Percentiles rank a stretch among this genome's conserved stretches.
Evolutionary conservation across 306 rosid genomes (phyloP).

Genomic region (Herpetospermum pedunculosum): DNA sequence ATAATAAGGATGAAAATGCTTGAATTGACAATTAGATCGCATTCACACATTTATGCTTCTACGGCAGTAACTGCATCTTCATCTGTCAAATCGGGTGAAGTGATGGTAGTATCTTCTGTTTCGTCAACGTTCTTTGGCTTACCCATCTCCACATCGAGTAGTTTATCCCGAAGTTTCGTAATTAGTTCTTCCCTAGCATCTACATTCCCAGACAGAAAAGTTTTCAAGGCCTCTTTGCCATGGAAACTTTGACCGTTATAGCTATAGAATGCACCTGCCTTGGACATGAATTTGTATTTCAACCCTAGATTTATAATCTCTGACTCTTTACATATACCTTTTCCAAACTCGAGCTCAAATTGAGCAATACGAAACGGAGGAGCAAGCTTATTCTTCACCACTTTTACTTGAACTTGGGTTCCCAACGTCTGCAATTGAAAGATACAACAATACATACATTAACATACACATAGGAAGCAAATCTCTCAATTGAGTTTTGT

Average conservation of each 20-base stretch:
- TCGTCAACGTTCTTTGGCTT: slow-evolving; percentile 18
- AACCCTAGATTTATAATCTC: slow-evolving; percentile 57
- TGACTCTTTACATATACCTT: slow-evolving; percentile 54
- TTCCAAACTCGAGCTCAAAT: slow-evolving; percentile 87
- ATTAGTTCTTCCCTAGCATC: slow-evolving; percentile 41
- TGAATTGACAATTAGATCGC: background rate
- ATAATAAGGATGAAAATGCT: background rate
- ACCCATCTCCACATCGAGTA: slow-evolving; percentile 23
- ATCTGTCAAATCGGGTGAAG: slow-evolving; percentile 47
- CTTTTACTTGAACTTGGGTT: slow-evolving; percentile 71
- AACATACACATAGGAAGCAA: background rate
- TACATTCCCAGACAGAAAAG: slow-evolving; percentile 38
- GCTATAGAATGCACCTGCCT: slow-evolving; percentile 35
- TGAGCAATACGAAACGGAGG: slow-evolving; percentile 75
- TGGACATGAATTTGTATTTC: slow-evolving; percentile 44
- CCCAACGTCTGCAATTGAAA: slow-evolving; percentile 49
- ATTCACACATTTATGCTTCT: background rate
- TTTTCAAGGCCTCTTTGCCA: slow-evolving; percentile 61
- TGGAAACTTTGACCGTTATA: slow-evolving; percentile 37
- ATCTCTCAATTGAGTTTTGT: too few species aligned
- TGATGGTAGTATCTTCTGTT: slow-evolving; percentile 22
- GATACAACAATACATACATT: slow-evolving; percentile 2
- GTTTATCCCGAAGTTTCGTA: slow-evolving; percentile 50
- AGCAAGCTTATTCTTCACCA: slow-evolving; percentile 93
- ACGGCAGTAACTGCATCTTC: slow-evolving; percentile 26